Evolutionary conservation across 1,284 basidiomycete genomes (phyloP), one percentile per base, ranked within the genome.

Genomic region (Quambalaria eucalypti): DNA sequence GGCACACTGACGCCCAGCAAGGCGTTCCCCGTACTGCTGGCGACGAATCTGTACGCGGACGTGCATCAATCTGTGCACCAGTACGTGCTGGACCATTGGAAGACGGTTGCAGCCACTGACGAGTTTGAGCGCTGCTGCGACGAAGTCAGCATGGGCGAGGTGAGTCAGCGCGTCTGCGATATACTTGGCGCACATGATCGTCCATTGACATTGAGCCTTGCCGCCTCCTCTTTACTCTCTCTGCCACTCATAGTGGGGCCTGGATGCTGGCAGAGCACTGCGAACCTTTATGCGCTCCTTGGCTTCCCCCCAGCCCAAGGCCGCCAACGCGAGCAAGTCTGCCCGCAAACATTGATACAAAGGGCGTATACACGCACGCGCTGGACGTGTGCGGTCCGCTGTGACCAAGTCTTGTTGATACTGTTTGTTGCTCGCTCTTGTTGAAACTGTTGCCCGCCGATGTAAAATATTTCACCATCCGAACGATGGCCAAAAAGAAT

Each of bases 1-100:
- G 79, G 81, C 4, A 85, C 83, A 2, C 82, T 91, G 39, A 86
- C 84, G 6, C 84, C 85, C 4, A 21, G 14, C 19, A 79, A 81
- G 57, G 84, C 86, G 58, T 88, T 88, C 71, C 81, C 85, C 0
- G 76, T 87, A 46, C 77, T 90, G 53, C 81, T 87, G 52, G 86
- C 76, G 14, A 71, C 68, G 25, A 54, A 59, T 26, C 59, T 70
- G 23, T 71, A 69, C 42, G 54, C 56, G 12, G 63, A 67, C 25
- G 54, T 74, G 33, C 71, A 74, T 33, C 51, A 54, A 2, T 49
- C 55, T 7, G 65, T 74, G 55, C 67, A 68, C 57, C 51, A 61
- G 23, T 73, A 66, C 50, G 70, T 74, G 14, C 38, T 72, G 53
- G 60, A 65, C 29, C 51, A 70, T 47, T 72, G 69, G 69, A 51